A percentile compares a stretch with the other conserved stretches of the same genome.
phyloP scores from a whole-genome alignment of 768 basidiomycete species.

The Mrakia gelida region DNA sequence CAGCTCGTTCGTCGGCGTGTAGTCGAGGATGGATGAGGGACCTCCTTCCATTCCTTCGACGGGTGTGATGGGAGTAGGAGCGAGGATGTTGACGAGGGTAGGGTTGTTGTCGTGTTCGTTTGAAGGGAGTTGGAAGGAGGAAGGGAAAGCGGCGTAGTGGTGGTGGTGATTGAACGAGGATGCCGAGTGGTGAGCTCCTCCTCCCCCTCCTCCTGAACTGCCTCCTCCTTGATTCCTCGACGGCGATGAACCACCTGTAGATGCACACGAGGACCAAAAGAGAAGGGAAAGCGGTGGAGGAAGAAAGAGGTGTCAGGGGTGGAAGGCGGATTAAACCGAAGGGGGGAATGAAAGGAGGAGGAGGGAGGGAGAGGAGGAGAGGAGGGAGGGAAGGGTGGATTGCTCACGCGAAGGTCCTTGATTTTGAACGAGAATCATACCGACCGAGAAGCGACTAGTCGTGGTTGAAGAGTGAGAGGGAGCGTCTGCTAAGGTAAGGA shows the following conservation, averaged over 20 bases:
- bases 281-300: background rate
- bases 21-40: background rate
- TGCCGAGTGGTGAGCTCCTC: background rate
- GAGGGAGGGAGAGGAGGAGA: background rate
- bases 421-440: background rate
- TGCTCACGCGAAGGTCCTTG: slow-evolving; percentile 4
- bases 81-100: background rate
- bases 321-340: background rate
- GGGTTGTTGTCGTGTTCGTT: background rate
- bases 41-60: background rate
- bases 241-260: background rate
- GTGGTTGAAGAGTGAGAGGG: too few species aligned
- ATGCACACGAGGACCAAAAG: background rate
- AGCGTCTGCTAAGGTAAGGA: too few species aligned
- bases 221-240: background rate
- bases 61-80: background rate
- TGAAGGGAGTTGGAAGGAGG: background rate
- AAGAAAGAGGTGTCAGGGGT: background rate
- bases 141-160: background rate
- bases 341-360: background rate
- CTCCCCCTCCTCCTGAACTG: background rate
- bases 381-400: background rate
- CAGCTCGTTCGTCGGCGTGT: background rate
- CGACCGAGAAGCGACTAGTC: too few species aligned
- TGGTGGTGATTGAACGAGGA: background rate